Base-by-base conservation (phyloP, 495 filamentous ascomycete genomes). In the Aspergillus panamensis region DNA sequence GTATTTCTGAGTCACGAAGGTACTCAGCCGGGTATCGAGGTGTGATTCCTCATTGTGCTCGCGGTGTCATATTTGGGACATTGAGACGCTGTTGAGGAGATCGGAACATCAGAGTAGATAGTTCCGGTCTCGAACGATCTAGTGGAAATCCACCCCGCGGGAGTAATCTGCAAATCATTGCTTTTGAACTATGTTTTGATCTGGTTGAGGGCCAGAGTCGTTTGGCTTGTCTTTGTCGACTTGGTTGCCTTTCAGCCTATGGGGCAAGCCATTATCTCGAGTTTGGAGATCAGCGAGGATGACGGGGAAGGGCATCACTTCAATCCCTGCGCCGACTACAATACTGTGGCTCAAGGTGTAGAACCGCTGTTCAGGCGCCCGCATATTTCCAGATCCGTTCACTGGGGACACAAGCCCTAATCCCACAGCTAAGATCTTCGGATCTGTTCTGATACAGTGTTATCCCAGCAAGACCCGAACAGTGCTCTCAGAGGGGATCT, bases 351-450 rank as follows among this genome's bases (percentile, higher is more conserved):
- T 54, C 7, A 54, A 54, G 37, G 44, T 35, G 20, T 54, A 54
- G 12, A 54, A 54, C 0, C 51, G 51, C 39, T 54, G 51, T 7
- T 37, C 51, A 3, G 51, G 51, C 12, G 51, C 51, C 12, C 51
- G 44, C 39, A 10, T 54, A 54, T 31, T 54, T 54, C 51, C 51
- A 54, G 21, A 54, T 54, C 35, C 51, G 51, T 35, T 54, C 51
- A 14, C 51, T 54, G 12, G 51, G 51, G 13, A 54, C 44, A 7
- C 35, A 21, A 5, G 39, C 51, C 17, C 43, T 54, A 25, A 54
- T 45, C 39, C 51, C 16, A 54, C 51, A 1, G 51, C 51, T 9
- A 54, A 10, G 14, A 54, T 12, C 9, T 39, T 42, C 37, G 44
- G 16, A 17, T 33, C 43, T 10, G 51, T 35, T 2, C 16, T 37